Evolutionary conservation across 2,329 filamentous ascomycete genomes (phyloP), one percentile per base, ranked within the genome.

Genomic region (Hypomyces perniciosus): DNA sequence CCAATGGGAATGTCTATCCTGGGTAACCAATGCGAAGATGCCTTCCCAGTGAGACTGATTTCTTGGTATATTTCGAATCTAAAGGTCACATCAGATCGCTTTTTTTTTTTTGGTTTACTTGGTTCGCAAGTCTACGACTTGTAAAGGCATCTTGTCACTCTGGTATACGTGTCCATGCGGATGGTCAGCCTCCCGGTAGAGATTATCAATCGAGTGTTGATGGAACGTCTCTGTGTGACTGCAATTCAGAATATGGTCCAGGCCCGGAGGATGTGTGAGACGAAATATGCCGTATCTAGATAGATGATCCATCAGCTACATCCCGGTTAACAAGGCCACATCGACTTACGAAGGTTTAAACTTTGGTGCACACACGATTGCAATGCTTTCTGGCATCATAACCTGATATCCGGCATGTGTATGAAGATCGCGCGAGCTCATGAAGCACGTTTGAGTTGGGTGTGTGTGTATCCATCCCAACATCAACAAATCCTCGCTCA

Each of bases 381-480:
- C 93, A 56, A 99, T 90, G 61, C 89, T 95, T 74, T 99, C 93
- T 1, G 90, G 86, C 70, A 97, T 81, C 90, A 96, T 96, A 53
- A 93, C 84, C 69, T 99, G 93, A 66, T 96, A 97, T 8, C 90
- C 90, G 3, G 85, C 85, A 64, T 96, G 92, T 0, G 95, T 99
- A 65, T 99, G 93, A 58, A 97, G 66, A 64, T 99, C 93, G 45
- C 92, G 78, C 44, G 87, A 93, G 65, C 90, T 96, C 88, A 99
- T 95, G 67, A 99, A 99, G 68, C 93, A 99, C 0, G 90, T 95
- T 71, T 99, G 93, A 0, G 86, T 90, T 0, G 93, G 93, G 66
- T 99, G 93, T 0, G 93, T 99, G 65, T 99, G 93, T 54, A 99
- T 99, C 93, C 93, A 99, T 37, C 92, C 92, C 5, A 96, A 78